Percentiles rank a stretch among this genome's conserved stretches.
These are phyloP conservation scores for Herpetospermum pedunculosum DNA, from an alignment of 306 rosid species.

Conservation along the genomic window DNA sequence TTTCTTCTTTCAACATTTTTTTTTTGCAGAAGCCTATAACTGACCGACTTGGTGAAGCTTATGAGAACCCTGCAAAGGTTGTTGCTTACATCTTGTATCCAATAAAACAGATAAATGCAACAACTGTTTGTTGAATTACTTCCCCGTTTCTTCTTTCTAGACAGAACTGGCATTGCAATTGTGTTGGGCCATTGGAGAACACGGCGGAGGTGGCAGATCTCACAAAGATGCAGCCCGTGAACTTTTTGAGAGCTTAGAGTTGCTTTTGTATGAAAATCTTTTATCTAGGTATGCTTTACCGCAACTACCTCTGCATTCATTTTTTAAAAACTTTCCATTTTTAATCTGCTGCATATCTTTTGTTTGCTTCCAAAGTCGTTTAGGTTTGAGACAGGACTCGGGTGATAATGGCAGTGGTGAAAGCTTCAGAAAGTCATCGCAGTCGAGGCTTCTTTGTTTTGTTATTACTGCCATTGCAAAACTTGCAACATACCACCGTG, in stretches of 20 bases:
- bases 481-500: constrained; percentile 83
- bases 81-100: constrained; percentile 16
- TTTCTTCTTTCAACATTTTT: neutral
- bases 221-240: constrained; percentile 98
- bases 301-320: constrained; percentile 12
- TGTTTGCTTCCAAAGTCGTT: constrained; percentile 39
- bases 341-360: neutral
- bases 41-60: constrained; percentile 85
- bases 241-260: constrained; percentile 89
- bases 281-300: constrained; percentile 55
- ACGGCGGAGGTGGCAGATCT: constrained; percentile 84
- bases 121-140: constrained; percentile 14
- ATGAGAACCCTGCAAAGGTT: constrained; percentile 82
- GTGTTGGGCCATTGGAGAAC: constrained; percentile 99
- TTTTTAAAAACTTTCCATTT: neutral
- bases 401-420: constrained; percentile 33
- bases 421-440: constrained; percentile 60
- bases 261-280: constrained; percentile 88
- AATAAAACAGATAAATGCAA: neutral
- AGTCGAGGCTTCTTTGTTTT: constrained; percentile 87
- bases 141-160: constrained; percentile 28
- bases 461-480: constrained; percentile 94
- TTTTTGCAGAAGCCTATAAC: constrained; percentile 81
- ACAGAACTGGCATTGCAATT: constrained; percentile 85
- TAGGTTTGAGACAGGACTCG: constrained; percentile 64